Evolutionary conservation across 164 flowering plant species (phyloP).

Genomic region (Tinospora cordifolia): DNA sequence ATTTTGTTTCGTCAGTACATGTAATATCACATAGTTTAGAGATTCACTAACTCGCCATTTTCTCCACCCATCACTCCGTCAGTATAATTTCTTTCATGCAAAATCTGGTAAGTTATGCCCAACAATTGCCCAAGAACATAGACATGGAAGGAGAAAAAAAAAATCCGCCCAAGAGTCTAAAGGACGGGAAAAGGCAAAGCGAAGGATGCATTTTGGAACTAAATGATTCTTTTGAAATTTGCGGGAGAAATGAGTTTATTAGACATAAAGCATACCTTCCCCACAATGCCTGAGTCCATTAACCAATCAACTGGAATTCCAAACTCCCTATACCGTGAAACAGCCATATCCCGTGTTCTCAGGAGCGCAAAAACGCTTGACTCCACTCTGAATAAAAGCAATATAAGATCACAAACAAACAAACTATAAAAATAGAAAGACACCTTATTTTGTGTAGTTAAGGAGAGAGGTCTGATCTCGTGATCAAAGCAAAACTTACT

Average conservation of each 20-base stretch:
- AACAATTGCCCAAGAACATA: no score
- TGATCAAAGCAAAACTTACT: conserved; percentile 40
- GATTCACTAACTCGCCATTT: no score
- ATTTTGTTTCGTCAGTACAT: no score
- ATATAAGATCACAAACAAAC: background rate
- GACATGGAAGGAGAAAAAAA: no score
- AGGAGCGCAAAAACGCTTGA: conserved; percentile 84
- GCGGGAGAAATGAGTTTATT: background rate
- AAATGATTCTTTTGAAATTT: background rate
- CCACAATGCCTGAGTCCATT: conserved; percentile 75
- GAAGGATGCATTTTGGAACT: background rate
- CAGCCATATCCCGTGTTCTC: conserved; percentile 89
- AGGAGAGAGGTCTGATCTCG: background rate
- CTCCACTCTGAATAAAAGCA: conserved; percentile 57
- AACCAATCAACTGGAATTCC: conserved; percentile 93
- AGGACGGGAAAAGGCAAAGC: background rate
- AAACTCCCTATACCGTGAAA: conserved; percentile 75
- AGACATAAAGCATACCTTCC: conserved; percentile 56
- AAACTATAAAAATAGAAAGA: no score
- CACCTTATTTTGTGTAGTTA: background rate
- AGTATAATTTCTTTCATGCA: no score
- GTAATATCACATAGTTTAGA: no score
- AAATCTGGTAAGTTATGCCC: no score
- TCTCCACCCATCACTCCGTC: no score
- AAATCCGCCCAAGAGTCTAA: no score